A percentile compares a stretch with the other conserved stretches of the same genome.
Evolutionary conservation across 345 rosid genomes (phyloP).

Genomic region (Salix udensis): DNA sequence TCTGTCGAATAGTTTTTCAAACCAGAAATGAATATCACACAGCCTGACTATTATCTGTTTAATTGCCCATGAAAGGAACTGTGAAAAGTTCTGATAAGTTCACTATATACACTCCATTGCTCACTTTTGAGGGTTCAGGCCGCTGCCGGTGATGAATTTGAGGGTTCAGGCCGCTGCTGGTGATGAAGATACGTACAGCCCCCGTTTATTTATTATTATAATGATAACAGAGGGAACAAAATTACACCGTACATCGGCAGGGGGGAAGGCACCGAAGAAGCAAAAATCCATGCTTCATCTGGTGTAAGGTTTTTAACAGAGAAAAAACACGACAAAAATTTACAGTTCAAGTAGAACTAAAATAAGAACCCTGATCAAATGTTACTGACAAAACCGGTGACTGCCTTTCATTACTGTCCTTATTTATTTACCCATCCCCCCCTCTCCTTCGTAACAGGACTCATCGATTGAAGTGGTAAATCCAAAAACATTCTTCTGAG

Average conservation of each 20-base stretch:
- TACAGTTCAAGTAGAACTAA: constrained; percentile 2
- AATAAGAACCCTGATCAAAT: background rate
- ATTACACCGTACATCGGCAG: background rate
- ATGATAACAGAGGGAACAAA: background rate
- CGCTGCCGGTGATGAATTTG: background rate
- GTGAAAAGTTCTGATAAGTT: no score
- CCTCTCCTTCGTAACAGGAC: constrained; percentile 35
- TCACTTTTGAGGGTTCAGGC: no score
- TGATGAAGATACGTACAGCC: background rate
- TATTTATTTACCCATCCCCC: background rate
- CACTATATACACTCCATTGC: no score
- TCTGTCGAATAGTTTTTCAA: no score
- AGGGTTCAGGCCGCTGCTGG: no score
- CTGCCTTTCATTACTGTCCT: background rate
- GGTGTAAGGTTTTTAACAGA: no score
- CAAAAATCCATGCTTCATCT: background rate
- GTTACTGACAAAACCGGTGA: background rate
- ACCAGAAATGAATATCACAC: no score
- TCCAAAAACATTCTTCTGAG: background rate
- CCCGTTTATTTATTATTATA: background rate
- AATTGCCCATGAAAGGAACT: no score
- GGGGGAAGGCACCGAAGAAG: background rate
- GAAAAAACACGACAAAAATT: background rate
- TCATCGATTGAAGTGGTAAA: constrained; percentile 43
- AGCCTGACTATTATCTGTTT: no score